These are phyloP conservation scores for Ochetophila trinervis DNA, from an alignment of 306 rosid species.

Conservation along the genomic window DNA sequence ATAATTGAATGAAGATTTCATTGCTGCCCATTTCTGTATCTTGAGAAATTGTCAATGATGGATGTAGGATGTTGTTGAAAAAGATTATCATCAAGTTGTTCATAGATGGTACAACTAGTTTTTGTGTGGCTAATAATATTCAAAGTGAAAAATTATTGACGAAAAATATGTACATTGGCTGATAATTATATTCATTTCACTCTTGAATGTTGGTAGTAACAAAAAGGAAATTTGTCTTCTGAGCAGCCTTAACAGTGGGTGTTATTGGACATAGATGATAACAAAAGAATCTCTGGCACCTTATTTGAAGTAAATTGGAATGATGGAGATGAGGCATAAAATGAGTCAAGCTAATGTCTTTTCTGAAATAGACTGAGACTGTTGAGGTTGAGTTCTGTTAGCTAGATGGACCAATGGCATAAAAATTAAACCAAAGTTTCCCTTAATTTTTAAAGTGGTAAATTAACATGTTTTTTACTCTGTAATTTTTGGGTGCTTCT, in stretches of 20 bases:
- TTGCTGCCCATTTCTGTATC: constrained; percentile 1
- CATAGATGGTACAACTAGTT: neutral
- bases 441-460: no score
- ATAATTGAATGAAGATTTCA: neutral
- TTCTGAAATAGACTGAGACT: no score
- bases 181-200: neutral
- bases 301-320: no score
- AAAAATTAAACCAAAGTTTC: neutral
- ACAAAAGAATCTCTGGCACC: neutral
- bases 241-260: constrained; percentile 2
- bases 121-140: neutral
- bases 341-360: no score
- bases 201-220: constrained; percentile 2
- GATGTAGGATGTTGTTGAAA: neutral
- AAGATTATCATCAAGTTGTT: neutral
- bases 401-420: neutral
- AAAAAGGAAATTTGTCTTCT: neutral
- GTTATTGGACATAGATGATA: neutral
- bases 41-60: constrained; percentile 4
- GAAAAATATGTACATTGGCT: neutral
- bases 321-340: no score
- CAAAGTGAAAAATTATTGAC: no score
- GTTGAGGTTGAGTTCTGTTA: neutral
- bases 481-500: no score
- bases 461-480: no score